Evolutionary conservation across 306 rosid species (phyloP).

Genomic region (Corylus americana): DNA sequence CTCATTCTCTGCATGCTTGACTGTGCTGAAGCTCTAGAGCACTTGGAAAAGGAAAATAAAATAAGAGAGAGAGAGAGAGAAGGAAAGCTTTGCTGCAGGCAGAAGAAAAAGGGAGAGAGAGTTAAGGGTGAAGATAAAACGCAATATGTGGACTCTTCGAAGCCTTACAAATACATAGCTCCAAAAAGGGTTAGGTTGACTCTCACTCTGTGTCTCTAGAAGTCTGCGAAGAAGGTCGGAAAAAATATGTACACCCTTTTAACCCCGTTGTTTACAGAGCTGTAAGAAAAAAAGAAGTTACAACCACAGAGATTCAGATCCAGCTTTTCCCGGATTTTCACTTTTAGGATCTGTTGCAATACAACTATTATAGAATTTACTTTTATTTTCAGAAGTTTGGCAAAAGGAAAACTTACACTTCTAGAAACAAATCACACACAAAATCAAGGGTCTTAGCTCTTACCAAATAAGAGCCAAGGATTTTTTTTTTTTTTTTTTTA

Average conservation of each 20-base stretch:
- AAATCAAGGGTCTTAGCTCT: neutral
- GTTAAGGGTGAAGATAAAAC: slow-evolving; percentile 46
- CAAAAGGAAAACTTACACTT: neutral
- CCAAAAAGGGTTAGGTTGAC: slow-evolving; percentile 95
- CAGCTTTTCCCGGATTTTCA: neutral
- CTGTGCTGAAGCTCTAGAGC: slow-evolving; percentile 25
- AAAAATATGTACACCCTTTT: slow-evolving; percentile 43
- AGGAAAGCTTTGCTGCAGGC: slow-evolving; percentile 34
- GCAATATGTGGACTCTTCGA: slow-evolving; percentile 77
- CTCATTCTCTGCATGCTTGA: slow-evolving; percentile 72
- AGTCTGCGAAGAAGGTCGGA: slow-evolving; percentile 43
- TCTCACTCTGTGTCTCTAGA: slow-evolving; percentile 36
- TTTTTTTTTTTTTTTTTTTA: too few relatives aligned
- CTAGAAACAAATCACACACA: neutral
- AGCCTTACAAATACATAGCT: slow-evolving; percentile 81
- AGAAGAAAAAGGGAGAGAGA: slow-evolving; percentile 7
- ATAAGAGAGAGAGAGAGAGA: slow-evolving; percentile 11
- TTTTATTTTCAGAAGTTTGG: neutral
- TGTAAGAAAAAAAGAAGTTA: slow-evolving; percentile 23
- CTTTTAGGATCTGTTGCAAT: slow-evolving; percentile 13
- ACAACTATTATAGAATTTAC: neutral
- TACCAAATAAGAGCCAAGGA: neutral
- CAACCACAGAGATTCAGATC: slow-evolving; percentile 32
- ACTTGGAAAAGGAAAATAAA: neutral
- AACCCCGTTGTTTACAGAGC: slow-evolving; percentile 6